Evolutionary conservation across 768 basidiomycete species (phyloP).

Genomic region (Xanthoconium purpureum): DNA sequence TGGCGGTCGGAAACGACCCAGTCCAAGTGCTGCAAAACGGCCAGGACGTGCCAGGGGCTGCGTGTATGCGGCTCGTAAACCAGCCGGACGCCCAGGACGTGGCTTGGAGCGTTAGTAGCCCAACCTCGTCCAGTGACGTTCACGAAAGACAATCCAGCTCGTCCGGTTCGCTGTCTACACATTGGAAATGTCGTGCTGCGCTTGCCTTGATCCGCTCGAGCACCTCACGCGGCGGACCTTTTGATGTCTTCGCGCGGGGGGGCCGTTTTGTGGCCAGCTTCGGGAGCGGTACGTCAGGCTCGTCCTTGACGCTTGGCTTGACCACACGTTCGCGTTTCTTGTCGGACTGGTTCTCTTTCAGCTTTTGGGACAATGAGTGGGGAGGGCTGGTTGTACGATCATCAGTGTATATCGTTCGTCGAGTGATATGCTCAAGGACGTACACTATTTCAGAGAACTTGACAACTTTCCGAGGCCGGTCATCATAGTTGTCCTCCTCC

Average conservation of each 20-base stretch:
- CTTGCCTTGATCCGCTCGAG: slow-evolving; percentile 38
- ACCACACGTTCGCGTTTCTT: background rate
- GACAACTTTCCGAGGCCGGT: slow-evolving; percentile 23
- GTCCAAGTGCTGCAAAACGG: background rate
- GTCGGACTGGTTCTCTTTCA: slow-evolving; percentile 34
- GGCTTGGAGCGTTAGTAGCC: background rate
- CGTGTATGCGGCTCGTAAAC: background rate
- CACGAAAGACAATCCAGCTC: slow-evolving; percentile 46
- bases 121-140: slow-evolving; percentile 2
- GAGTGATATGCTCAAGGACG: background rate
- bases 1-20: background rate
- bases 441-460: slow-evolving; percentile 17
- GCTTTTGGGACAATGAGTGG: slow-evolving; percentile 26
- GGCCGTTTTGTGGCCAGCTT: slow-evolving; percentile 1
- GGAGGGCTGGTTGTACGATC: background rate
- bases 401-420: background rate
- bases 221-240: slow-evolving; percentile 40
- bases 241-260: slow-evolving; percentile 15
- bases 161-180: slow-evolving; percentile 39
- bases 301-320: background rate
- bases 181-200: slow-evolving; percentile 15
- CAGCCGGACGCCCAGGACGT: background rate
- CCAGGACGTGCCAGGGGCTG: background rate
- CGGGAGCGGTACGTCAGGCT: background rate
- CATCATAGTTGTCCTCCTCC: slow-evolving; percentile 19